A percentile compares a stretch with the other conserved stretches of the same genome.
These are phyloP conservation scores for Tetrahymena borealis DNA, from an alignment of 73 alveolate genomes.

Conservation along the genomic window DNA sequence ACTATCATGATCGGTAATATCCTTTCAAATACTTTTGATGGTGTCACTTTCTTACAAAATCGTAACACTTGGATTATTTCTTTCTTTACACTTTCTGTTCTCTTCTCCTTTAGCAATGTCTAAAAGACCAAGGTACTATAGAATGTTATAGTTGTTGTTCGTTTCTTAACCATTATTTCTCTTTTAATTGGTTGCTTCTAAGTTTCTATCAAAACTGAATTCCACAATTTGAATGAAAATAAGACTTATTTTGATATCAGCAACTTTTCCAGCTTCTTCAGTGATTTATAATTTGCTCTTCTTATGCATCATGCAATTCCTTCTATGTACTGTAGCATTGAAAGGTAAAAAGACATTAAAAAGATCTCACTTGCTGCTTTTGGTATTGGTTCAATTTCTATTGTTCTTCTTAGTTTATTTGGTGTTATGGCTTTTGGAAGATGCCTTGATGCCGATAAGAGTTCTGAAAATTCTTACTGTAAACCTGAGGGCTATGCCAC, in stretches of 20 bases:
- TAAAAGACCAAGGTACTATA: slow-evolving; percentile 9
- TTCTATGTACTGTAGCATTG: not conserved
- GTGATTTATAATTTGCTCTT: not conserved
- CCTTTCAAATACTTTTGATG: slow-evolving; percentile 7
- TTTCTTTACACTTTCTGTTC: not conserved
- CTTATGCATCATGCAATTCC: not conserved
- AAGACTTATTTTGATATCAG: not conserved
- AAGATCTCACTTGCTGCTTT: not conserved
- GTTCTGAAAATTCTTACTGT: not conserved
- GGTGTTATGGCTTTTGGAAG: not conserved
- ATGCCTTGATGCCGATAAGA: not conserved
- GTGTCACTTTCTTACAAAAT: not conserved
- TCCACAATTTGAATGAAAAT: not conserved
- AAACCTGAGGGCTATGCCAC: not conserved
- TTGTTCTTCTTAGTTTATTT: not conserved
- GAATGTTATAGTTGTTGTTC: slow-evolving; percentile 18
- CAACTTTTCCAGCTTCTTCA: not conserved
- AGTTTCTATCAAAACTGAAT: not conserved
- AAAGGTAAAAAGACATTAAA: not conserved
- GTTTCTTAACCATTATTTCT: slow-evolving; percentile 15
- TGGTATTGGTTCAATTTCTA: not conserved
- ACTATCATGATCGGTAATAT: slow-evolving; percentile 40
- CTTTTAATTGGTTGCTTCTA: slow-evolving; percentile 12
- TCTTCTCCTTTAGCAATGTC: slow-evolving; percentile 22
- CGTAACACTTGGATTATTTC: slow-evolving; percentile 11